A percentile compares a stretch with the other conserved stretches of the same genome.
phyloP scores from a whole-genome alignment of 352 stramenopile species.

The Globisporangium megalacanthum region DNA sequence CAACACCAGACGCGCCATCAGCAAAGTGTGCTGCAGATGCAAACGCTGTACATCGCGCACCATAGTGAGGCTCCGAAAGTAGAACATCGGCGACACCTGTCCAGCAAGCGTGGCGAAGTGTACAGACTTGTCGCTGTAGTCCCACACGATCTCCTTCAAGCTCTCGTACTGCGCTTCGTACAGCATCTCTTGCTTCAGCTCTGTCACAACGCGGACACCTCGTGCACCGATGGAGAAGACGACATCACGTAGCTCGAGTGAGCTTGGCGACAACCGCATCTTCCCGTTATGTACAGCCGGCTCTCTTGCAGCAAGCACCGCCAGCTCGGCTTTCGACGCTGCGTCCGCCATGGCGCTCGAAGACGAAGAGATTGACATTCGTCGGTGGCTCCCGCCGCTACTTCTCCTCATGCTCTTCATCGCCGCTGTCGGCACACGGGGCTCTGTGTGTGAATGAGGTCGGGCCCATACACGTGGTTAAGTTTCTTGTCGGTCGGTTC shows the following conservation, averaged over 20 bases:
- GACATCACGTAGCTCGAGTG: constrained; percentile 24
- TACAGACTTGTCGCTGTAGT: constrained; percentile 56
- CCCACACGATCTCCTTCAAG: constrained; percentile 65
- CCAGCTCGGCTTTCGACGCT: constrained; percentile 4
- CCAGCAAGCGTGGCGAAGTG: constrained; percentile 36
- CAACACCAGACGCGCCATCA: background rate
- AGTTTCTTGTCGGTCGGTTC: too few relatives aligned
- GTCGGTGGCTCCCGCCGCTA: constrained; percentile 8
- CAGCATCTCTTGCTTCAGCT: constrained; percentile 28
- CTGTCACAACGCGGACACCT: constrained; percentile 29
- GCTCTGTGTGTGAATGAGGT: constrained; percentile 1
- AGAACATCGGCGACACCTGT: constrained; percentile 25
- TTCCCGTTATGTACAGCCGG: constrained; percentile 38
- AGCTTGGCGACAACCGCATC: constrained; percentile 19
- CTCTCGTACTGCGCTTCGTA: constrained; percentile 31
- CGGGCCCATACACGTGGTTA: too few relatives aligned
- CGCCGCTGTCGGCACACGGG: background rate
- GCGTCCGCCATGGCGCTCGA: constrained; percentile 11
- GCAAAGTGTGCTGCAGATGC: too few relatives aligned
- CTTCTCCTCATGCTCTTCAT: constrained; percentile 13
- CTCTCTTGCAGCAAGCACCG: constrained; percentile 15
- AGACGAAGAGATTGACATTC: constrained; percentile 15
- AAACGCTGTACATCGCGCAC: constrained; percentile 3
- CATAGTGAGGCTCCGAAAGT: constrained; percentile 35
- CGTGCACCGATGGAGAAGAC: constrained; percentile 33